Conservation (phyloP, 225 moss, liverwort and hornwort genomes). For the Neckera pumila region DNA sequence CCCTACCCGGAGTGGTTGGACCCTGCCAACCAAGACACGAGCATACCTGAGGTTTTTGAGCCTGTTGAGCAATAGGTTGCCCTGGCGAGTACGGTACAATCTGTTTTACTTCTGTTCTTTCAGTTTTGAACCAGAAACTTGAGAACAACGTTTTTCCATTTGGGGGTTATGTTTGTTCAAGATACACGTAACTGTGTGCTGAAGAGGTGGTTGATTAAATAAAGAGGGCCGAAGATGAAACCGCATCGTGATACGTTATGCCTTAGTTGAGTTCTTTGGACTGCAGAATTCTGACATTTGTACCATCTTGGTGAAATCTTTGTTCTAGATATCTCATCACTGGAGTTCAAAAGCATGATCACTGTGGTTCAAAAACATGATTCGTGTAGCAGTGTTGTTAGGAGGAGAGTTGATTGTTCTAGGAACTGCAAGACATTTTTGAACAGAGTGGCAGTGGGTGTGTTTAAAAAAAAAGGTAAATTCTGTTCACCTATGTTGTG, state of each 20-base stretch:
- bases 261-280: not conserved
- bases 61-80: constrained; percentile 19
- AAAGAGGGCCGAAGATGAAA: not conserved
- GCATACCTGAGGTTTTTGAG: constrained; percentile 62
- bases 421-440: not conserved
- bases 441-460: not conserved
- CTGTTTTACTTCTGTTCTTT: not conserved
- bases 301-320: not conserved
- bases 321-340: not conserved
- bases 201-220: constrained; percentile 4
- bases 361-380: not conserved
- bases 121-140: not conserved
- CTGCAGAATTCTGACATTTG: not conserved
- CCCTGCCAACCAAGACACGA: constrained; percentile 43
- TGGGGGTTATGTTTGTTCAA: not conserved
- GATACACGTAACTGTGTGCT: not conserved
- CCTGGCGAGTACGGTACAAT: not conserved
- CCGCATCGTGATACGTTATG: not conserved
- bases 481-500: not conserved
- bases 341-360: not conserved
- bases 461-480: not conserved
- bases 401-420: not conserved
- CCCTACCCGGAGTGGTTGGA: constrained; percentile 82
- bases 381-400: not conserved
- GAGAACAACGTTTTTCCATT: not conserved